Evolutionary conservation across 306 rosid genomes (phyloP).

Genomic region (Calophaca sinica): DNA sequence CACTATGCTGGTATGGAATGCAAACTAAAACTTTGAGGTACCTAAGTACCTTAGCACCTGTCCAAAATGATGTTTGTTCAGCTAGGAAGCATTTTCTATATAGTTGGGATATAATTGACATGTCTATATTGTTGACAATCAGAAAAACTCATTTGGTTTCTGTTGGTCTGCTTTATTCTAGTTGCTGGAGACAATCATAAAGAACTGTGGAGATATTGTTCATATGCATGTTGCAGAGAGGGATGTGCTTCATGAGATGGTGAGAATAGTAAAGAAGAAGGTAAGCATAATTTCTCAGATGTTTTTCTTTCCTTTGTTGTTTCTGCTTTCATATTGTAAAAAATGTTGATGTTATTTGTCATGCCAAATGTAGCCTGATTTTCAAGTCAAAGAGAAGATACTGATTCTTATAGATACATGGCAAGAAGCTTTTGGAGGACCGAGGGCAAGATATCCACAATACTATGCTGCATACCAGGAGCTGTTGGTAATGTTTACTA

Average conservation of each 20-base stretch:
- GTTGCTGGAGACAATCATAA: constrained; percentile 93
- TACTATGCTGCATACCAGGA: constrained; percentile 96
- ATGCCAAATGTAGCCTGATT: constrained; percentile 78
- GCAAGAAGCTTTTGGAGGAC: constrained; percentile 99
- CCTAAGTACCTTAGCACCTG: background rate
- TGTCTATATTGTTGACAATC: background rate
- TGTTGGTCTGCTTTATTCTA: constrained; percentile 59
- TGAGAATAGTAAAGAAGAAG: constrained; percentile 92
- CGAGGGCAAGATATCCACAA: constrained; percentile 98
- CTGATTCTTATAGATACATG: constrained; percentile 88
- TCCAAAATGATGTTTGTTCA: constrained; percentile 1
- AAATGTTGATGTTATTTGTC: constrained; percentile 48
- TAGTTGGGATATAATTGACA: constrained; percentile 22
- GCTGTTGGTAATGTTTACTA: constrained; percentile 67
- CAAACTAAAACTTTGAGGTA: background rate
- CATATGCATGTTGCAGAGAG: constrained; percentile 99
- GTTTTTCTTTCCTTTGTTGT: constrained; percentile 42
- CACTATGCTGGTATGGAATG: background rate
- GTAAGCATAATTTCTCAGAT: constrained; percentile 54
- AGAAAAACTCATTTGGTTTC: constrained; percentile 50
- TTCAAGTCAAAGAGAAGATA: constrained; percentile 90
- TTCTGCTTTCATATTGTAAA: constrained; percentile 37
- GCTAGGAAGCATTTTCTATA: constrained; percentile 30
- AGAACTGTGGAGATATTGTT: constrained; percentile 98
- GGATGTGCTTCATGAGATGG: constrained; percentile 96